phyloP scores from a whole-genome alignment of 768 basidiomycete species.

The Pulveroboletus sp. region DNA sequence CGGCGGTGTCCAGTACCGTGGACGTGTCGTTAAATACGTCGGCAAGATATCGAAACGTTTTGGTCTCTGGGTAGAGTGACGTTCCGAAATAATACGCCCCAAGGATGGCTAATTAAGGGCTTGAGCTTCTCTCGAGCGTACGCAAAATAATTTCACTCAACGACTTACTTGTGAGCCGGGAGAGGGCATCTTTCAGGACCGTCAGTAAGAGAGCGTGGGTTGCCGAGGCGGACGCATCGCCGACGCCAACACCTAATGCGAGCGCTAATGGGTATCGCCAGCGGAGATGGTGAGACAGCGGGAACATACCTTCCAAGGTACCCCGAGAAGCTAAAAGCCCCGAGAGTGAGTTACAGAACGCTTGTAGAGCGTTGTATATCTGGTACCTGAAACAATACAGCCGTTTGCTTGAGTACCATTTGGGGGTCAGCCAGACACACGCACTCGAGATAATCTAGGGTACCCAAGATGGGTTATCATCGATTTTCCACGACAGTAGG shows the following conservation, averaged over 20 bases:
- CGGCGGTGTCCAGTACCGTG: slow-evolving; percentile 54
- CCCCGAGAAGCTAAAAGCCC: slow-evolving; percentile 62
- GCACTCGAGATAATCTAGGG: slow-evolving; percentile 52
- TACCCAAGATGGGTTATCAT: neutral
- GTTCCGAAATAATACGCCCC: slow-evolving; percentile 60
- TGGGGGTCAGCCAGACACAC: slow-evolving; percentile 11
- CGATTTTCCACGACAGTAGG: neutral
- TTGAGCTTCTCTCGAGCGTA: neutral
- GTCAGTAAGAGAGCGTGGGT: slow-evolving; percentile 62
- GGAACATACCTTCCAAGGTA: slow-evolving; percentile 52
- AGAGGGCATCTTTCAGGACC: slow-evolving; percentile 60
- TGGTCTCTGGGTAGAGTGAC: slow-evolving; percentile 63
- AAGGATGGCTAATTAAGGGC: slow-evolving; percentile 46
- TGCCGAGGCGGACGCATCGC: slow-evolving; percentile 58
- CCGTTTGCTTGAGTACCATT: neutral
- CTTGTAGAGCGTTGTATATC: slow-evolving; percentile 59
- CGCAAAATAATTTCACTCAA: no score
- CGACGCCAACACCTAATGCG: slow-evolving; percentile 61
- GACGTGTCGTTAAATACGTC: slow-evolving; percentile 63
- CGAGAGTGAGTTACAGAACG: slow-evolving; percentile 65
- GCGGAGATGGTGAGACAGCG: neutral
- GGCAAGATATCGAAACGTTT: slow-evolving; percentile 62
- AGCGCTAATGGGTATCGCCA: neutral
- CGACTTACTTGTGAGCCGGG: slow-evolving; percentile 56
- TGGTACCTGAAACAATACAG: slow-evolving; percentile 49